These are phyloP conservation scores for Euphorbia peplus DNA, from an alignment of 345 rosid genomes.

Conservation along the genomic window DNA sequence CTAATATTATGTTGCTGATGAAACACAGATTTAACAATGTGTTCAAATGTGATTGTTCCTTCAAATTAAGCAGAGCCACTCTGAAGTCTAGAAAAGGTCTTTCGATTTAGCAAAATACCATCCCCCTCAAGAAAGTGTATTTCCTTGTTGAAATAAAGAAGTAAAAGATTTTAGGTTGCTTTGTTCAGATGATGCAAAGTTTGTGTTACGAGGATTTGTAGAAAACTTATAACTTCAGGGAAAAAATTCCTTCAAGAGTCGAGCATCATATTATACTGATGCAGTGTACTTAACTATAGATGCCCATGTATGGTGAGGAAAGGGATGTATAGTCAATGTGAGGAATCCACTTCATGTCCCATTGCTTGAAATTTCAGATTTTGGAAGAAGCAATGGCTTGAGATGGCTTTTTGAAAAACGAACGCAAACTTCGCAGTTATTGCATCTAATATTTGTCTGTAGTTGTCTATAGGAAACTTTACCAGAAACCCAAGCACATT, in stretches of 20 bases:
- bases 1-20: not conserved
- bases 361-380: not conserved
- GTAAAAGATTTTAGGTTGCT: not conserved
- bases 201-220: not conserved
- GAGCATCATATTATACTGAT: not conserved
- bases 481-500: not conserved
- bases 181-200: not conserved
- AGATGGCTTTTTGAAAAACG: not conserved
- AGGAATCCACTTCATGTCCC: not conserved
- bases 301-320: constrained; percentile 6
- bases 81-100: not conserved
- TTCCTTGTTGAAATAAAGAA: not conserved
- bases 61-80: not conserved
- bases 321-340: not conserved
- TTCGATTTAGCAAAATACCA: not conserved
- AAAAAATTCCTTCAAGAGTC: not conserved
- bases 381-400: not conserved
- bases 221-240: not conserved
- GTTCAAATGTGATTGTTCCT: not conserved
- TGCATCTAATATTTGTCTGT: not conserved
- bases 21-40: too few relatives aligned
- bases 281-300: not conserved
- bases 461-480: not conserved
- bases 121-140: not conserved
- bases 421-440: not conserved